Evolutionary conservation across 768 basidiomycete genomes (phyloP).

Genomic region (Neoboletus magnificus): DNA sequence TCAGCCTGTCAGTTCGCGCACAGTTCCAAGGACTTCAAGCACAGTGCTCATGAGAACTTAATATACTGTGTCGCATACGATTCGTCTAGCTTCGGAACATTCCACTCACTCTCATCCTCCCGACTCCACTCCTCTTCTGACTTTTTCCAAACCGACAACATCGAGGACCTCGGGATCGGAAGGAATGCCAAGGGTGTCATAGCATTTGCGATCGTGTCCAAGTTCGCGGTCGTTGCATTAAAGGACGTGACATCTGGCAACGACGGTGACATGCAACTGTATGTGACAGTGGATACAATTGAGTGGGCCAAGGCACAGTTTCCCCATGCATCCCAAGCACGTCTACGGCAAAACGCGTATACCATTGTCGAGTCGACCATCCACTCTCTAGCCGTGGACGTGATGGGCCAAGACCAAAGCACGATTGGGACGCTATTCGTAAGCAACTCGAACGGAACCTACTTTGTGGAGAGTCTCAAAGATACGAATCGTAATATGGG

Average conservation of each 20-base stretch:
- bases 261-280: conserved; percentile 75
- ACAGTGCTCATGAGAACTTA: conserved; percentile 67
- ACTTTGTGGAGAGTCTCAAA: conserved; percentile 85
- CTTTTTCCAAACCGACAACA: conserved; percentile 65
- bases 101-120: conserved; percentile 50
- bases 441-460: conserved; percentile 94
- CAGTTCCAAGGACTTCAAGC: conserved; percentile 78
- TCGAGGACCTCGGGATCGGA: conserved; percentile 84
- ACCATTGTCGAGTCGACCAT: conserved; percentile 93
- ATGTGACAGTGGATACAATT: conserved; percentile 79
- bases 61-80: conserved; percentile 93
- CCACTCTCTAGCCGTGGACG: conserved; percentile 93
- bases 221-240: conserved; percentile 89
- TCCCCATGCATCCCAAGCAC: conserved; percentile 81
- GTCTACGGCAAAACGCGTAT: conserved; percentile 87
- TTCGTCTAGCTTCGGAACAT: conserved; percentile 39
- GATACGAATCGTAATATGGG: conserved; percentile 88
- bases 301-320: conserved; percentile 89
- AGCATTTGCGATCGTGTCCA: conserved; percentile 89
- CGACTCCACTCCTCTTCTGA: conserved; percentile 82
- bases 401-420: conserved; percentile 65
- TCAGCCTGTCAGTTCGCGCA: conserved; percentile 87
- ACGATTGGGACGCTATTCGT: conserved; percentile 90
- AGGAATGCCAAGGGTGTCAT: conserved; percentile 86
- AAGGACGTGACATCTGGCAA: conserved; percentile 58